Conservation (phyloP, 257 asterid genomes). For the Cruciata laevipes region DNA sequence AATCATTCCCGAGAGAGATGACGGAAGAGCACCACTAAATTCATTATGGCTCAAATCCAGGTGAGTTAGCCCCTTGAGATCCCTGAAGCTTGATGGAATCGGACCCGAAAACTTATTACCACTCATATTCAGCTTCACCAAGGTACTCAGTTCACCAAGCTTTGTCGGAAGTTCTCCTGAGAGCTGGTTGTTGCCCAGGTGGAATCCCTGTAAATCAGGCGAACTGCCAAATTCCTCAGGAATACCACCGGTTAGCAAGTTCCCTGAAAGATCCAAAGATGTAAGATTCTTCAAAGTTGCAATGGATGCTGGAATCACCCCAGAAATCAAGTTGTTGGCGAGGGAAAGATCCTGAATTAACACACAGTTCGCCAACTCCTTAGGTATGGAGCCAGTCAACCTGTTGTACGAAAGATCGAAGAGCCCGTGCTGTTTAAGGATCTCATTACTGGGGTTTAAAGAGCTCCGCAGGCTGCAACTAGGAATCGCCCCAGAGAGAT, state of each 20-base stretch:
- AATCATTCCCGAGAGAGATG: constrained; percentile 43
- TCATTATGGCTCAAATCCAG: constrained; percentile 70
- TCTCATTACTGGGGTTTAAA: no score
- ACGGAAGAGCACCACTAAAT: constrained; percentile 44
- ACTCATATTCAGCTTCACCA: constrained; percentile 76
- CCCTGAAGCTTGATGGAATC: constrained; percentile 48
- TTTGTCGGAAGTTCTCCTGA: constrained; percentile 57
- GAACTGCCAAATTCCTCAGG: constrained; percentile 48
- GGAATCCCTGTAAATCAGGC: constrained; percentile 55
- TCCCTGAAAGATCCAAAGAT: constrained; percentile 61
- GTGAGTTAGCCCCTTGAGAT: constrained; percentile 55
- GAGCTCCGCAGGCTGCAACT: no score
- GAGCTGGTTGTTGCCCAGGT: constrained; percentile 55
- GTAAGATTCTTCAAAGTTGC: constrained; percentile 60
- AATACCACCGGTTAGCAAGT: constrained; percentile 54
- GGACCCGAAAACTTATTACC: constrained; percentile 50
- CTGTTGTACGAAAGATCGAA: constrained; percentile 72
- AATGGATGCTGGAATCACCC: constrained; percentile 61
- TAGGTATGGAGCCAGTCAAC: constrained; percentile 62
- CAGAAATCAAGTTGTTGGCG: constrained; percentile 58
- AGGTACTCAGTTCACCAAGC: constrained; percentile 41
- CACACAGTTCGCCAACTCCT: constrained; percentile 55
- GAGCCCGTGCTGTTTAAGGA: constrained; percentile 75
- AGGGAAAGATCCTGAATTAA: constrained; percentile 57
- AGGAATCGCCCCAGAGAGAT: constrained; percentile 72